phyloP scores from a whole-genome alignment of 1,284 basidiomycete genomes.

The Cronartium quercuum region DNA sequence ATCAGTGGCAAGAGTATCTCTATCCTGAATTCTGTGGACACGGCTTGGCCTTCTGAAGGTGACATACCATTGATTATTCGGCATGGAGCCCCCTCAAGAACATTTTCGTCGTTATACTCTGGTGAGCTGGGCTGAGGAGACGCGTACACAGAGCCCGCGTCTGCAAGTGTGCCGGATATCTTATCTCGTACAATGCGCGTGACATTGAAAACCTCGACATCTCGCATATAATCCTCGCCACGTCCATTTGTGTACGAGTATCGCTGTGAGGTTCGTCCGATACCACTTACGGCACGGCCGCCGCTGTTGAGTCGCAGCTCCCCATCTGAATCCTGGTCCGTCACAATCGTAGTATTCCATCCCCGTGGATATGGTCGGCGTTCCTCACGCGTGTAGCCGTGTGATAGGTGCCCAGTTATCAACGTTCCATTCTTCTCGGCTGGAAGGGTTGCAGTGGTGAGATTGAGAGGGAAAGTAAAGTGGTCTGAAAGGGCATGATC shows the following conservation, averaged over 20 bases:
- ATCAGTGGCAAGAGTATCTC: no score
- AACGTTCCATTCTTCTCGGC: not conserved
- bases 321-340: conserved; percentile 8
- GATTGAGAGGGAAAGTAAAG: conserved; percentile 20
- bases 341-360: conserved; percentile 5
- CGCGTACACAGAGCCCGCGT: no score
- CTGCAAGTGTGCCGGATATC: not conserved
- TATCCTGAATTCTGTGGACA: no score
- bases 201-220: not conserved
- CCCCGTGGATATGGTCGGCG: not conserved
- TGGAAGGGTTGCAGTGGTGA: not conserved
- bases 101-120: no score
- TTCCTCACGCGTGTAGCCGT: not conserved
- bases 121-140: no score
- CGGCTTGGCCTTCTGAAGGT: no score
- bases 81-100: no score
- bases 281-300: conserved; percentile 6
- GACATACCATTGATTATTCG: no score
- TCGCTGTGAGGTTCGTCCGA: conserved; percentile 19
- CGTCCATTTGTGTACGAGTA: conserved; percentile 3
- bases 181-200: not conserved
- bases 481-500: not conserved
- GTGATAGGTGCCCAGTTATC: conserved; percentile 4
- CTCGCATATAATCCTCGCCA: not conserved
- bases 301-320: not conserved